phyloP scores from a whole-genome alignment of 805 yeast genomes.

The Zygoascus ofunaensis region DNA sequence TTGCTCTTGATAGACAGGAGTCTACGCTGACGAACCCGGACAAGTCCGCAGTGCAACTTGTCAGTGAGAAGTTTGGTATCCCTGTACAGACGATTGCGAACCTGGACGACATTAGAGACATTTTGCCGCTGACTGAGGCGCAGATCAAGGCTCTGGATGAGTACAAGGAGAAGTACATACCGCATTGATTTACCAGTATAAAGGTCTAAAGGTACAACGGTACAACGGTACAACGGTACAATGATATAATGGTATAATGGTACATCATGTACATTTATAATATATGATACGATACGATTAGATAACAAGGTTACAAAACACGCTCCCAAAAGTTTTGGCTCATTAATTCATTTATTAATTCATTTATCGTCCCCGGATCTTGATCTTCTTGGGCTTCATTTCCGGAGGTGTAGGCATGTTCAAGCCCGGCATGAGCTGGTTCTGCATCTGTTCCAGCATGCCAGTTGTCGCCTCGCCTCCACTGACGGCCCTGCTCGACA shows the following conservation, averaged over 20 bases:
- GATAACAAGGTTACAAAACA: too few species aligned
- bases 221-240: too few species aligned
- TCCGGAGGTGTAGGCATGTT: conserved; percentile 17
- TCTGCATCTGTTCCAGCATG: conserved; percentile 23
- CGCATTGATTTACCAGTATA: conserved; percentile 14
- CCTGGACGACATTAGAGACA: conserved; percentile 57
- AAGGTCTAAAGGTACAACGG: too few species aligned
- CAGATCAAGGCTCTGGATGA: conserved; percentile 22
- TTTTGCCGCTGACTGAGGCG: conserved; percentile 14
- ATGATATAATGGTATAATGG: too few species aligned
- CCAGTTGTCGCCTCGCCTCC: conserved; percentile 72
- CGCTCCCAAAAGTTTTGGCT: too few species aligned
- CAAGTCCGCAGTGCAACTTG: conserved; percentile 73
- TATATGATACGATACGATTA: too few species aligned
- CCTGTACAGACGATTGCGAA: conserved; percentile 80
- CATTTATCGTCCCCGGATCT: conserved; percentile 13
- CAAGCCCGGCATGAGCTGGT: conserved; percentile 22
- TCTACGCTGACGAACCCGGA: conserved; percentile 51
- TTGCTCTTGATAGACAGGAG: conserved; percentile 95
- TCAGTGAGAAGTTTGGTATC: conserved; percentile 58
- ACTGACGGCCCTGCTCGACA: conserved; percentile 68
- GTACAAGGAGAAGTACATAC: conserved; percentile 25
- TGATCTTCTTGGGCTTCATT: conserved; percentile 19
- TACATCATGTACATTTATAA: too few species aligned
- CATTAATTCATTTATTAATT: too few species aligned